These are phyloP conservation scores for Stephania japonica DNA, from an alignment of 164 flowering plant genomes.

Conservation along the genomic window DNA sequence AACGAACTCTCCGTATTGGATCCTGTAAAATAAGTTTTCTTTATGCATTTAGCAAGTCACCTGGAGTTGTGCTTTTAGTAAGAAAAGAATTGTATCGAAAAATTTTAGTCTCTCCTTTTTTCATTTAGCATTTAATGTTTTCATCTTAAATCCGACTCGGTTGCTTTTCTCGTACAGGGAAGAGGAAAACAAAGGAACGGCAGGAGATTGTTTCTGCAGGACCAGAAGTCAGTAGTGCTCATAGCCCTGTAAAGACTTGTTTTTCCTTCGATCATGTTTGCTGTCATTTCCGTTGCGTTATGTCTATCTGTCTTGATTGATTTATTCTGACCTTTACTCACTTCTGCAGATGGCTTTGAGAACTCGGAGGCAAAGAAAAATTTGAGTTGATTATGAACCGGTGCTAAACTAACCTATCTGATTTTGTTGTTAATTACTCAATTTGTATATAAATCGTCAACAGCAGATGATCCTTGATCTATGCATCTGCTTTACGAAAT, in stretches of 20 bases:
- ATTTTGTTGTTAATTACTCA: background rate
- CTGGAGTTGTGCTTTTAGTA: background rate
- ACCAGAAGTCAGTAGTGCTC: constrained; percentile 31
- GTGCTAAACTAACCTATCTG: background rate
- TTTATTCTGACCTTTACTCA: background rate
- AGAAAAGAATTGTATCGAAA: background rate
- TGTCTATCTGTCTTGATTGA: background rate
- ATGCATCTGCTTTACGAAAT: background rate
- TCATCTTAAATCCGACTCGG: background rate
- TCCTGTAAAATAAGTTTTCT: too few relatives aligned
- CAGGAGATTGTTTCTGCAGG: constrained; percentile 7
- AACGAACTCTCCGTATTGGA: too few relatives aligned
- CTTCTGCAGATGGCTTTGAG: constrained; percentile 32
- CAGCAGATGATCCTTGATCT: background rate
- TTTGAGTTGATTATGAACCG: background rate
- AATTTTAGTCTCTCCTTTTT: background rate
- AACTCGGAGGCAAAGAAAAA: constrained; percentile 26
- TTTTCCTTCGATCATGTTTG: background rate
- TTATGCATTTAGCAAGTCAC: too few relatives aligned
- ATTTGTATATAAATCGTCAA: background rate
- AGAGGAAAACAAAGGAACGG: constrained; percentile 20
- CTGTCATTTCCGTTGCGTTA: background rate
- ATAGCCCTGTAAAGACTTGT: constrained; percentile 29
- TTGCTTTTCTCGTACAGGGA: constrained; percentile 22
- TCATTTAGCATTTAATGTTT: background rate